phyloP scores from a whole-genome alignment of 225 moss, liverwort and hornwort species.

The Takakia lepidozioides region DNA sequence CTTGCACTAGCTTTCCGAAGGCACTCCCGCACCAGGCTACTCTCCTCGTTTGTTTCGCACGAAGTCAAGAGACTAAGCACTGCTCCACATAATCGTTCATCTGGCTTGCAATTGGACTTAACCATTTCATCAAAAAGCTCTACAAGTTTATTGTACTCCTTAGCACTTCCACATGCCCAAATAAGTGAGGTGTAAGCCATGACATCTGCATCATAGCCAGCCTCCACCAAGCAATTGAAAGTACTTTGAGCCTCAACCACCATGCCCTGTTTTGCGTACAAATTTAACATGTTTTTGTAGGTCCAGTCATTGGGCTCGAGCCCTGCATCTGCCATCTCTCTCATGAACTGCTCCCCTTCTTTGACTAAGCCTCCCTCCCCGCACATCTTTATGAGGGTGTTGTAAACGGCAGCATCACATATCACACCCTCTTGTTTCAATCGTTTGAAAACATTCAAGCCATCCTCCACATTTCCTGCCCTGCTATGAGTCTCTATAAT shows the following conservation, averaged over 20 bases:
- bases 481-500: slow-evolving; percentile 68
- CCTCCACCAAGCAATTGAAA: slow-evolving; percentile 42
- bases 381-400: slow-evolving; percentile 87
- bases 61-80: slow-evolving; percentile 53
- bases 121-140: slow-evolving; percentile 47
- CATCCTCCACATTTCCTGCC: slow-evolving; percentile 66
- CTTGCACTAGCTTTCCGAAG: slow-evolving; percentile 30
- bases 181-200: slow-evolving; percentile 76
- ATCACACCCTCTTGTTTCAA: slow-evolving; percentile 50
- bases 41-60: slow-evolving; percentile 48
- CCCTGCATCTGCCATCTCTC: slow-evolving; percentile 51
- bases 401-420: slow-evolving; percentile 78
- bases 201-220: slow-evolving; percentile 57
- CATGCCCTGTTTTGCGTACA: slow-evolving; percentile 71
- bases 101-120: slow-evolving; percentile 32
- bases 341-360: slow-evolving; percentile 48
- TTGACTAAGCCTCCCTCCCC: slow-evolving; percentile 56
- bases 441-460: slow-evolving; percentile 49
- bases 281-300: slow-evolving; percentile 64
- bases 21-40: slow-evolving; percentile 37
- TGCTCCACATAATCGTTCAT: slow-evolving; percentile 75
- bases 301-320: slow-evolving; percentile 58
- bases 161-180: slow-evolving; percentile 64
- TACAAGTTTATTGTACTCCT: slow-evolving; percentile 50
- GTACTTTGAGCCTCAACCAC: slow-evolving; percentile 55